phyloP scores from a whole-genome alignment of 108 stramenopile genomes.

The Conticribra guillardii region DNA sequence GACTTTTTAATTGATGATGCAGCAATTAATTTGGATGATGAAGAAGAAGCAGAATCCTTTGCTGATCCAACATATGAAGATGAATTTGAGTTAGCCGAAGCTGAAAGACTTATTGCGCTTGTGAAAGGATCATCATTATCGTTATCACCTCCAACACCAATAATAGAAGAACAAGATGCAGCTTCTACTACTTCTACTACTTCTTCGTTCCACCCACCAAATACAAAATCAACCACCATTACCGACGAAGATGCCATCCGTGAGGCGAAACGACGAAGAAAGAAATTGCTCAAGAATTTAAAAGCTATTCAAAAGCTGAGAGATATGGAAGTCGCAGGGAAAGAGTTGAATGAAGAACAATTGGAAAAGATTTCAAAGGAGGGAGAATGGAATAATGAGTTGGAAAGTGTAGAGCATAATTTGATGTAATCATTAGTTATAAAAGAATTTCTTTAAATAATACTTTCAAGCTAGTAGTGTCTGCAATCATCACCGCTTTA shows the following conservation, averaged over 20 bases:
- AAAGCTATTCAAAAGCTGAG: constrained; percentile 56
- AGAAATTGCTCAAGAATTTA: constrained; percentile 61
- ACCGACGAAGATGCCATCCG: constrained; percentile 55
- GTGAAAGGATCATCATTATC: constrained; percentile 34
- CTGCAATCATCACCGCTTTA: too few species aligned
- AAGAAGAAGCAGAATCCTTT: constrained; percentile 48
- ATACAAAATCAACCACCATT: constrained; percentile 52
- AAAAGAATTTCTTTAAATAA: too few species aligned
- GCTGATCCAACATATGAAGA: constrained; percentile 54
- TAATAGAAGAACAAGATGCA: constrained; percentile 5
- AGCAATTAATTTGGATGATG: constrained; percentile 53
- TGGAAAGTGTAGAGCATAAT: constrained; percentile 68
- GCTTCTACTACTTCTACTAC: too few species aligned
- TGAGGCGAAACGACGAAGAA: constrained; percentile 55
- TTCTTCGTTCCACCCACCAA: constrained; percentile 5
- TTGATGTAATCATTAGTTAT: too few species aligned
- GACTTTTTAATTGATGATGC: constrained; percentile 52
- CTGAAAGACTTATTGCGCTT: constrained; percentile 53
- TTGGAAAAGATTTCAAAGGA: constrained; percentile 53
- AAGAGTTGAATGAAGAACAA: constrained; percentile 57
- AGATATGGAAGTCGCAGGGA: constrained; percentile 47
- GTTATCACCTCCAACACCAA: background rate
- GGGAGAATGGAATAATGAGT: constrained; percentile 45
- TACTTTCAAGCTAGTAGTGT: too few species aligned
- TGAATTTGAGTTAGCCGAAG: constrained; percentile 55